Evolutionary conservation across 768 basidiomycete species (phyloP).

Genomic region (Leucogyrophana mollusca): DNA sequence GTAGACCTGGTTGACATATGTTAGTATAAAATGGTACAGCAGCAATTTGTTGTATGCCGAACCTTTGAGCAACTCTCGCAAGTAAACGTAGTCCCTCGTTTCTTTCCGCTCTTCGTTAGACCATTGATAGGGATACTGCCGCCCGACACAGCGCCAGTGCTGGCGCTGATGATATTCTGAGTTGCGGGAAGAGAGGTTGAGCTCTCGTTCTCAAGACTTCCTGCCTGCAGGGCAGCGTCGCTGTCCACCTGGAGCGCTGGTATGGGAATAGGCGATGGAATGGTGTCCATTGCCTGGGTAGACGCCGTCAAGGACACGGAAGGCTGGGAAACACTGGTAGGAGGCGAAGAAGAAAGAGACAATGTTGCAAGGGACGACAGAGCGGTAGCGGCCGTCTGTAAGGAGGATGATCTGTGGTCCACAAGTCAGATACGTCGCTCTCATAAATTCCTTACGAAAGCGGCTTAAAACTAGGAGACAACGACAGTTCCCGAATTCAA

Average conservation of each 20-base stretch:
- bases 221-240: conserved; percentile 7
- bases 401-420: conserved; percentile 29
- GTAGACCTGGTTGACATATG: conserved; percentile 54
- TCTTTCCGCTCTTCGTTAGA: conserved; percentile 52
- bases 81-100: conserved; percentile 81
- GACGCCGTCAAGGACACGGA: conserved; percentile 14
- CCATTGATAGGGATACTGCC: conserved; percentile 25
- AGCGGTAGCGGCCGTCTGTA: conserved; percentile 36
- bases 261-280: conserved; percentile 11
- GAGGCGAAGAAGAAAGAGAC: conserved; percentile 40
- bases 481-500: too few species aligned
- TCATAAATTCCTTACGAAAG: too few species aligned
- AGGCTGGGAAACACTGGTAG: conserved; percentile 21
- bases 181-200: conserved; percentile 11
- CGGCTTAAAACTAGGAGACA: too few species aligned
- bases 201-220: conserved; percentile 18
- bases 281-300: conserved; percentile 4
- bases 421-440: too few species aligned
- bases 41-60: conserved; percentile 6
- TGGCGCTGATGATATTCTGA: conserved; percentile 4
- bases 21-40: conserved; percentile 5
- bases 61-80: conserved; percentile 97
- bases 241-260: conserved; percentile 3
- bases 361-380: conserved; percentile 39
- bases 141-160: conserved; percentile 11